Evolutionary conservation across 495 filamentous ascomycete species (phyloP).

Genomic region (Antarctomyces pellizariae): DNA sequence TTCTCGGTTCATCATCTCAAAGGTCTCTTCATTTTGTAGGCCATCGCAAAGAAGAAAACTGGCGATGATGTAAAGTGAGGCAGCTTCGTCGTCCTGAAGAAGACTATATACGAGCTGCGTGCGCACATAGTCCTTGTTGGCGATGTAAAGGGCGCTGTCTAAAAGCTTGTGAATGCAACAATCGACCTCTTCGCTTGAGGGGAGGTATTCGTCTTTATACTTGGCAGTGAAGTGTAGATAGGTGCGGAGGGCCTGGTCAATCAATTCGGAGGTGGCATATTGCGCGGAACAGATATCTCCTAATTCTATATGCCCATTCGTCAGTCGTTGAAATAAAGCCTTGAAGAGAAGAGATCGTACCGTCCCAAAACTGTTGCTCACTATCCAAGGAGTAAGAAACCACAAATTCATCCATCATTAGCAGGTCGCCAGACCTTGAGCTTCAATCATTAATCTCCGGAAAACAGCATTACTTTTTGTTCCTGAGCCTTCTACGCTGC

Average conservation of each 20-base stretch:
- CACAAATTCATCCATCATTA: conserved; percentile 43
- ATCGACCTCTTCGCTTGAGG: conserved; percentile 66
- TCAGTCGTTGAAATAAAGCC: conserved; percentile 5
- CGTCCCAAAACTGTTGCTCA: conserved; percentile 84
- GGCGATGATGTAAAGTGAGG: conserved; percentile 54
- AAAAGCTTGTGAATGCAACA: conserved; percentile 66
- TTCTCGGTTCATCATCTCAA: conserved; percentile 71
- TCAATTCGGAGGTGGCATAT: conserved; percentile 51
- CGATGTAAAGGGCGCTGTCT: conserved; percentile 45
- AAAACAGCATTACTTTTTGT: no score
- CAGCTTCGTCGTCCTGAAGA: conserved; percentile 70
- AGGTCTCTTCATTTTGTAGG: conserved; percentile 47
- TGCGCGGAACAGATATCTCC: conserved; percentile 50
- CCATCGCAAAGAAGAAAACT: conserved; percentile 87
- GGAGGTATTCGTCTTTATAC: conserved; percentile 62
- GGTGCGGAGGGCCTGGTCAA: conserved; percentile 67
- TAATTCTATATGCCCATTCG: conserved; percentile 33
- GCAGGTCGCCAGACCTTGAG: no score
- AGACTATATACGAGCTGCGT: conserved; percentile 81
- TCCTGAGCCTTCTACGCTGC: no score
- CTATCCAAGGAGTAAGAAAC: conserved; percentile 46
- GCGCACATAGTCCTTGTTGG: conserved; percentile 68
- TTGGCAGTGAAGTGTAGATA: conserved; percentile 60
- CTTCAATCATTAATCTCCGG: no score
- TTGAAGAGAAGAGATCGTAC: conserved; percentile 22